Evolutionary conservation across 108 stramenopile genomes (phyloP), one percentile per base, ranked within the genome.

Genomic region (Cylindrotheca closterium): DNA sequence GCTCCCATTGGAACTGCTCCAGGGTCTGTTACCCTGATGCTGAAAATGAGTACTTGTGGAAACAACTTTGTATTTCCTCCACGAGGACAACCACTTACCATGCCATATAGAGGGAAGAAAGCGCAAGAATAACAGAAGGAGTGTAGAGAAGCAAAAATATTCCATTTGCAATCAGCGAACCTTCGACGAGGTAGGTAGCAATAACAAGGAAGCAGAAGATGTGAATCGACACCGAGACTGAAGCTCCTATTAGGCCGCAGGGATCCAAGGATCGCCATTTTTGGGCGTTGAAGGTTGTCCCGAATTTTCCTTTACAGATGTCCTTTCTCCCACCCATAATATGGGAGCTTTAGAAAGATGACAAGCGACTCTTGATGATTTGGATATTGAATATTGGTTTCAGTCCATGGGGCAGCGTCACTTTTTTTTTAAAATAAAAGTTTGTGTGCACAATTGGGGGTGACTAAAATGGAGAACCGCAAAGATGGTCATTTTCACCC

Each of bases 1-100:
- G 92, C 92, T 31, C 88, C 87, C 78, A 89, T 76, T 1, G 92
- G 92, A 42, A 94, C 88, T 17, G 86, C 82, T 5, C 92, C 92
- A 24, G 92, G 92, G 78, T 94, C 78, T 2, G 57, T 73, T n/a
- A 58, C 46, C 60, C 60, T 62, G 29, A 18, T n/a, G 27, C 26
- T 29, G 55, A 15, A 27, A 62, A 24, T 52, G 24, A 52, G 19
- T 52, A 12, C 19, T n/a, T 47, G 46, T 15, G n/a, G n/a, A 47
- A n/a, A 15, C 17, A 18, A 47, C 46, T 18, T 47, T 47, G n/a
- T n/a, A 47, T 47, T 47, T 15, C 18, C 17, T 47, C n/a, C n/a
- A n/a, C n/a, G 18, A 42, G 15, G 10, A 42, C 37, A 7, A 42
- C 10, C 37, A 62, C 60, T 47, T 30, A 62, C 55, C 75, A 81